phyloP scores from a whole-genome alignment of 2,329 filamentous ascomycete species.

The Aspergillus texensis region DNA sequence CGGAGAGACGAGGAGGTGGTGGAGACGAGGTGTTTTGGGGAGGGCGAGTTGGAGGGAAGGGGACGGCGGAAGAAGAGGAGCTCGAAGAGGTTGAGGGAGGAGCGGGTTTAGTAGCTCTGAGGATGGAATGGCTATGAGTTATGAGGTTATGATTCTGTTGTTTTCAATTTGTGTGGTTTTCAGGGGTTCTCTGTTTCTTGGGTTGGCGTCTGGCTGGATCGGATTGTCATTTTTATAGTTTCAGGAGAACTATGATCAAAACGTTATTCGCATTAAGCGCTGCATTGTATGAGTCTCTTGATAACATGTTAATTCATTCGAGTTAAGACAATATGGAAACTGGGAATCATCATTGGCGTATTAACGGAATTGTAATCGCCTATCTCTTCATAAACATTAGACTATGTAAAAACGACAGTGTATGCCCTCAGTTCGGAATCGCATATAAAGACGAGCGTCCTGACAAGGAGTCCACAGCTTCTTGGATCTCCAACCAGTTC shows the following conservation, averaged over 20 bases:
- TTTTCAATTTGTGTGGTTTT: not conserved
- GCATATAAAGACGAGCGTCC: conserved; percentile 53
- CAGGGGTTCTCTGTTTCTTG: not conserved
- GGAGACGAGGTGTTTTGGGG: not conserved
- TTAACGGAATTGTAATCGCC: not conserved
- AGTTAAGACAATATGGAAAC: not conserved
- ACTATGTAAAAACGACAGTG: not conserved
- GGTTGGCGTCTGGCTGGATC: not conserved
- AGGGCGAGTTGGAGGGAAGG: not conserved
- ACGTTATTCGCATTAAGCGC: not conserved
- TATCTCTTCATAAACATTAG: not conserved
- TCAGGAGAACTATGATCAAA: not conserved
- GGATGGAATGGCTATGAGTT: not conserved
- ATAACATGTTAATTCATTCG: not conserved
- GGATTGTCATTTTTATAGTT: not conserved
- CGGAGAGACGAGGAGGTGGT: not conserved
- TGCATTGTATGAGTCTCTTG: not conserved
- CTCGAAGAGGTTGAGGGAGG: not conserved
- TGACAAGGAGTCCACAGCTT: conserved; percentile 79
- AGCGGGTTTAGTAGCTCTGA: not conserved
- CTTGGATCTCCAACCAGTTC: conserved; percentile 79
- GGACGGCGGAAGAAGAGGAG: not conserved
- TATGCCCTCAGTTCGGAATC: not conserved
- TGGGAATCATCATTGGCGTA: not conserved
- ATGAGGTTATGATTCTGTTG: not conserved